Evolutionary conservation across 208 protist species (phyloP), one percentile per base, ranked within the genome.

Genomic region (Wallacemonas collosoma): DNA sequence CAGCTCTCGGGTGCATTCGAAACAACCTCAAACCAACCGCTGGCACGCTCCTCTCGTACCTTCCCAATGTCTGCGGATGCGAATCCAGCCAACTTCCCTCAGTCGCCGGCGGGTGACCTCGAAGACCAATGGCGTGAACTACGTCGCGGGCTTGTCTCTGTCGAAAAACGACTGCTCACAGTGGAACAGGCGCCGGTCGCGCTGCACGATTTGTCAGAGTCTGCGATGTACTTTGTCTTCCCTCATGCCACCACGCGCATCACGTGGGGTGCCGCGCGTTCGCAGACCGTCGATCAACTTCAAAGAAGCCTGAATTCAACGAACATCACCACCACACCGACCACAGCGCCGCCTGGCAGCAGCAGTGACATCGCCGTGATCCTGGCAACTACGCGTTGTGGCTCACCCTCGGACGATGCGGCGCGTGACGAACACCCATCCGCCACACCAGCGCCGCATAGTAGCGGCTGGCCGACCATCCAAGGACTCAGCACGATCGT

Each of bases 181-280:
- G 35, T 15, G 6, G 56, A 62, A 9, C 56, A 62, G 56, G 38
- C 36, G 36, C 56, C 56, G 3, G 56, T 41, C 7, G 35, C 35
- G 7, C 56, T 62, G 56, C 14, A 62, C 38, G 56, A 62, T 9
- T 38, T 62, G 7, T 62, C 56, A 0, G 56, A 62, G 4, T 62
- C 56, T 4, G 56, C 56, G 36, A 62, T 62, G 56, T 62, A 62
- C 38, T 62, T 62, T 62, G 0, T 62, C 6, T 62, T 62, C 56
- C 56, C 56, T 38, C 7, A 41, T 38, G 56, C 38, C 6, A 15
- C 3, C 14, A 62, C 56, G 6, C 56, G 56, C 56, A 62, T 62
- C n/a, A 9, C 35, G 17, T 62, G 56, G 56, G 56, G 56, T 38
- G 8, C 38, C 14, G 43, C 56, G 26, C 56, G 2, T 38, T 62